A percentile compares a stretch with the other conserved stretches of the same genome.
These are phyloP conservation scores for Gonapodya prolifera DNA, from an alignment of 192 early-diverging fungal genomes.

Conservation along the genomic window DNA sequence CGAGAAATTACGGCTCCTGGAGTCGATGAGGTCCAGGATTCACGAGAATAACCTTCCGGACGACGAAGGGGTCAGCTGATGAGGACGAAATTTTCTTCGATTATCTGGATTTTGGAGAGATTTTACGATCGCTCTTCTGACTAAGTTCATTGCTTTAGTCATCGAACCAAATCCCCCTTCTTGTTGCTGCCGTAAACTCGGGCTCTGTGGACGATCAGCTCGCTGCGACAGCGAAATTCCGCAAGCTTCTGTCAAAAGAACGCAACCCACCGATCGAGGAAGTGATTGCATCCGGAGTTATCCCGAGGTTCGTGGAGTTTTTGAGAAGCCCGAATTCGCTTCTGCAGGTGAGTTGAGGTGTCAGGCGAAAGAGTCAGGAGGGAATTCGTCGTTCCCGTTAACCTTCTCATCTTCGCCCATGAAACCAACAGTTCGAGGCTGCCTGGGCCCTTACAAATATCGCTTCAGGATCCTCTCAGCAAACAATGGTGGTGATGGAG, in stretches of 20 bases:
- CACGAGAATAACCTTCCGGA: no score
- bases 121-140: neutral
- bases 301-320: slow-evolving; percentile 92
- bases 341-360: slow-evolving; percentile 53
- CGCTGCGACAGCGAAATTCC: slow-evolving; percentile 71
- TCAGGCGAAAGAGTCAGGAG: neutral
- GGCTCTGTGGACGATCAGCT: slow-evolving; percentile 67
- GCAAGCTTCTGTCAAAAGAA: slow-evolving; percentile 87
- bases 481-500: slow-evolving; percentile 92
- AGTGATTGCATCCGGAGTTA: slow-evolving; percentile 84
- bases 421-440: slow-evolving; percentile 73
- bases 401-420: neutral
- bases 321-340: slow-evolving; percentile 66
- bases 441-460: slow-evolving; percentile 99
- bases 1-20: no score
- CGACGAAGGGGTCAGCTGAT: no score
- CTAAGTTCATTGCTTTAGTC: slow-evolving; percentile 21
- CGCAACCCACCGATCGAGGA: slow-evolving; percentile 93
- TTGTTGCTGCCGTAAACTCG: slow-evolving; percentile 71
- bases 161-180: slow-evolving; percentile 61
- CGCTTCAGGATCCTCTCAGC: slow-evolving; percentile 85
- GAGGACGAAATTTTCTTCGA: no score
- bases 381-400: neutral
- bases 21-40: no score
- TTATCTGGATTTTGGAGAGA: no score